phyloP scores from a whole-genome alignment of 139 green algal genomes.

The Volvox reticuliferus region DNA sequence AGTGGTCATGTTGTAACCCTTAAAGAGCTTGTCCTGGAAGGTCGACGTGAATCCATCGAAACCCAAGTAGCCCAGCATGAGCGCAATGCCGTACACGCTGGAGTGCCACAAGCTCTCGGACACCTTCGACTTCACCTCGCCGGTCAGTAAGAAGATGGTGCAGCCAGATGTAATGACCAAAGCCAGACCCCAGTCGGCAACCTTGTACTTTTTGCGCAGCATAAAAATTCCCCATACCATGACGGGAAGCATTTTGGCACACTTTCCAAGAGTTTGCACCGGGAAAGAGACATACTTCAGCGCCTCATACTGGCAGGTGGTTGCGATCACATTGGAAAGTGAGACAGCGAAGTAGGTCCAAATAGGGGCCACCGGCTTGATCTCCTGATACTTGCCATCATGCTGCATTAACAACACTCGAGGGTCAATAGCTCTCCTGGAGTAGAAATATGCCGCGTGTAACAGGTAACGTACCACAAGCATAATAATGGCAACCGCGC shows the following conservation, averaged over 20 bases:
- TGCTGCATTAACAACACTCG: constrained; percentile 33
- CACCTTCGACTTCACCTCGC: constrained; percentile 63
- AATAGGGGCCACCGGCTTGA: constrained; percentile 81
- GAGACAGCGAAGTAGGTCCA: constrained; percentile 86
- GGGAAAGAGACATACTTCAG: constrained; percentile 98
- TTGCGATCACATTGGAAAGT: constrained; percentile 96
- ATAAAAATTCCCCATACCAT: constrained; percentile 98
- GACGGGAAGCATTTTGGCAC: constrained; percentile 96
- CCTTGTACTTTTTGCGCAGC: constrained; percentile 87
- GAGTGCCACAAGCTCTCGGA: constrained; percentile 48
- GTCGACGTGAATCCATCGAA: constrained; percentile 99
- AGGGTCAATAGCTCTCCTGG: not conserved
- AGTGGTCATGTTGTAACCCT: constrained; percentile 94
- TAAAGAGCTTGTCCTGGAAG: constrained; percentile 96
- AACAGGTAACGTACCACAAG: constrained; percentile 50
- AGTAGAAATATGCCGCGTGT: not conserved
- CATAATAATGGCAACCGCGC: constrained; percentile 76
- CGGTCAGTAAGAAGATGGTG: constrained; percentile 86
- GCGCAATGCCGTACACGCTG: constrained; percentile 76
- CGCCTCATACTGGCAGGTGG: constrained; percentile 98
- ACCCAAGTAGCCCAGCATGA: constrained; percentile 95
- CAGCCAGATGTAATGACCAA: constrained; percentile 88
- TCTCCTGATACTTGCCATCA: constrained; percentile 61
- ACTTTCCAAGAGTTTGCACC: constrained; percentile 96
- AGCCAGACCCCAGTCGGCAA: constrained; percentile 86